Conservation (phyloP, 768 basidiomycete species). For the Sarcodon sp. region DNA sequence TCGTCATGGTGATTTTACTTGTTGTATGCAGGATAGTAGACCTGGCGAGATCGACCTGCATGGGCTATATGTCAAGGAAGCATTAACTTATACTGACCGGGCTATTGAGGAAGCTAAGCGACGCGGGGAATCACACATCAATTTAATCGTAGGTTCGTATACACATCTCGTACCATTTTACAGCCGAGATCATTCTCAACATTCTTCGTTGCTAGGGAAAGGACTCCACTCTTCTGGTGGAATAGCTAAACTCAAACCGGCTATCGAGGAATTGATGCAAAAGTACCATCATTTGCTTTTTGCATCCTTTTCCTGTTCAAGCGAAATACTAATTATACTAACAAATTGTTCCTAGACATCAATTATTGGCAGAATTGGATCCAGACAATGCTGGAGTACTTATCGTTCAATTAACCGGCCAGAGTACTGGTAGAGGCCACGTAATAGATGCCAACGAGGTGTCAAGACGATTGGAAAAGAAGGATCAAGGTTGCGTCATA, state of each 20-base stretch:
- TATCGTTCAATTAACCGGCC: slow-evolving; percentile 54
- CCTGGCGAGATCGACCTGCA: slow-evolving; percentile 80
- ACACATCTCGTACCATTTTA: neutral
- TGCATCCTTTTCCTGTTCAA: neutral
- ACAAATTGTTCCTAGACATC: slow-evolving; percentile 34
- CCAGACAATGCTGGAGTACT: slow-evolving; percentile 77
- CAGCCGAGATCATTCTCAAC: too few relatives aligned
- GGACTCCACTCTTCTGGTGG: slow-evolving; percentile 74
- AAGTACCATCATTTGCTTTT: slow-evolving; percentile 35
- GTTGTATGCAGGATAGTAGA: slow-evolving; percentile 36
- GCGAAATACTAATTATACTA: neutral
- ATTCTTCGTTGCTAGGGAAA: slow-evolving; percentile 38
- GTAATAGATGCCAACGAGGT: slow-evolving; percentile 47
- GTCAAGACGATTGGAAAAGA: slow-evolving; percentile 35
- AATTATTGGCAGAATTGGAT: slow-evolving; percentile 63
- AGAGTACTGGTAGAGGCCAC: slow-evolving; percentile 18
- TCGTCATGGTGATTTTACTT: neutral
- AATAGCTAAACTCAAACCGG: slow-evolving; percentile 82
- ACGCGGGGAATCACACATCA: slow-evolving; percentile 49
- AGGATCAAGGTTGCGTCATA: slow-evolving; percentile 46
- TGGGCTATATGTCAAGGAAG: slow-evolving; percentile 90
- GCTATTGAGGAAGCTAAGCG: slow-evolving; percentile 57
- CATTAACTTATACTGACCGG: slow-evolving; percentile 58
- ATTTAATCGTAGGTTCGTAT: slow-evolving; percentile 73
- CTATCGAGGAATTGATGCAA: slow-evolving; percentile 76